A percentile compares a stretch with the other conserved stretches of the same genome.
Conservation (phyloP, 1,284 basidiomycete genomes). For the Puccinia novopanici region DNA sequence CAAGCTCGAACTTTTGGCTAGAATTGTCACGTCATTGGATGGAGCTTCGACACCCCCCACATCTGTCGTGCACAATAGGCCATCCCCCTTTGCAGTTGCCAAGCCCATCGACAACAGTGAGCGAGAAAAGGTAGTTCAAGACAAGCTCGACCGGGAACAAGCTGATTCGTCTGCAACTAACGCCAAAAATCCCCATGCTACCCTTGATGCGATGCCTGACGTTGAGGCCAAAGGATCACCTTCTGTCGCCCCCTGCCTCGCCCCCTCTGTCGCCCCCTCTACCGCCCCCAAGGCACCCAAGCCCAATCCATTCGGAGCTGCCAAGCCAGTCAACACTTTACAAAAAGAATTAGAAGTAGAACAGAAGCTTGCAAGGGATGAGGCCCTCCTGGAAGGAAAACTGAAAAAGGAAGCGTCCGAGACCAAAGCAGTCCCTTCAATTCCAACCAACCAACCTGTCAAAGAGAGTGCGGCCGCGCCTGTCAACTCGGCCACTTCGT, state of each 20-base stretch:
- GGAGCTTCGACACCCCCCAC: conserved; percentile 24
- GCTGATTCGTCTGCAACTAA: conserved; percentile 11
- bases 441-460: background rate
- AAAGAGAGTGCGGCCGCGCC: background rate
- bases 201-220: background rate
- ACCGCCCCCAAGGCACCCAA: conserved; percentile 25
- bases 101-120: conserved; percentile 40
- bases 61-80: conserved; percentile 18
- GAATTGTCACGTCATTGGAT: conserved; percentile 36
- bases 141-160: conserved; percentile 35
- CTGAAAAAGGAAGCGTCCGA: conserved; percentile 36
- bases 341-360: conserved; percentile 46
- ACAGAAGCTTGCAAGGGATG: conserved; percentile 40
- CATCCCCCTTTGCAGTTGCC: conserved; percentile 40
- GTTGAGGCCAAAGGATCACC: background rate
- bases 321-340: conserved; percentile 43
- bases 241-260: background rate
- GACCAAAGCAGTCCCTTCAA: conserved; percentile 4
- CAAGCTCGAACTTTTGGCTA: conserved; percentile 43
- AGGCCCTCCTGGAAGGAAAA: conserved; percentile 34
- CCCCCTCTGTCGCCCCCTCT: background rate
- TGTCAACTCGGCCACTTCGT: background rate
- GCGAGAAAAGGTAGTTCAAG: conserved; percentile 45
- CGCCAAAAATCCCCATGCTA: conserved; percentile 8
- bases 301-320: conserved; percentile 43